Conservation (phyloP, 192 early-diverging fungal species). For the Coemansia sp. region DNA sequence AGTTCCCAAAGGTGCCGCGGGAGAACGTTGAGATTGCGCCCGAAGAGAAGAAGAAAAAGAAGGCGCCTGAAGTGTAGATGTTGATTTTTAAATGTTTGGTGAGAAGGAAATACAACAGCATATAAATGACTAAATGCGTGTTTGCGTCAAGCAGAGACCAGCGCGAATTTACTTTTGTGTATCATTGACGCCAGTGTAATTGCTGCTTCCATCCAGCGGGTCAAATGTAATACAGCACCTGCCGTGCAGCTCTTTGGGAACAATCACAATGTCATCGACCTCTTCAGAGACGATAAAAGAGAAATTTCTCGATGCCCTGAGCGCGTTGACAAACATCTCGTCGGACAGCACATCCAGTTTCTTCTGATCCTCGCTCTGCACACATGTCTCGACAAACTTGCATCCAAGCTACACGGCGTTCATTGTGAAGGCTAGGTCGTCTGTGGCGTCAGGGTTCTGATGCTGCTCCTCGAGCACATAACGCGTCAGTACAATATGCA, state of each 20-base stretch:
- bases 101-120: too few species aligned
- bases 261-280: slow-evolving; percentile 88
- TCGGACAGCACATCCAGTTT: slow-evolving; percentile 97
- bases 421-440: slow-evolving; percentile 75
- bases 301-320: slow-evolving; percentile 84
- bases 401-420: slow-evolving; percentile 88
- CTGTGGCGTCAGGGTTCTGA: slow-evolving; percentile 76
- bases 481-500: slow-evolving; percentile 74
- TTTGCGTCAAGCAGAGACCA: too few species aligned
- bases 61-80: slow-evolving; percentile 1
- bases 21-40: slow-evolving; percentile 76
- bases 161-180: too few species aligned
- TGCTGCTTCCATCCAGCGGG: slow-evolving; percentile 94
- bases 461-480: slow-evolving; percentile 92
- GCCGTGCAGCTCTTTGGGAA: slow-evolving; percentile 72
- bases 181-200: slow-evolving; percentile 61
- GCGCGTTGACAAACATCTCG: slow-evolving; percentile 96
- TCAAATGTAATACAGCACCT: slow-evolving; percentile 97
- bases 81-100: too few species aligned
- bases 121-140: too few species aligned
- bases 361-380: slow-evolving; percentile 94
- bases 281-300: slow-evolving; percentile 96
- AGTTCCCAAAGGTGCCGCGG: slow-evolving; percentile 69
- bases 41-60: slow-evolving; percentile 74
- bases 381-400: slow-evolving; percentile 96